Conservation (phyloP, 768 basidiomycete species). For the Coprinopsis strossmayeri region DNA sequence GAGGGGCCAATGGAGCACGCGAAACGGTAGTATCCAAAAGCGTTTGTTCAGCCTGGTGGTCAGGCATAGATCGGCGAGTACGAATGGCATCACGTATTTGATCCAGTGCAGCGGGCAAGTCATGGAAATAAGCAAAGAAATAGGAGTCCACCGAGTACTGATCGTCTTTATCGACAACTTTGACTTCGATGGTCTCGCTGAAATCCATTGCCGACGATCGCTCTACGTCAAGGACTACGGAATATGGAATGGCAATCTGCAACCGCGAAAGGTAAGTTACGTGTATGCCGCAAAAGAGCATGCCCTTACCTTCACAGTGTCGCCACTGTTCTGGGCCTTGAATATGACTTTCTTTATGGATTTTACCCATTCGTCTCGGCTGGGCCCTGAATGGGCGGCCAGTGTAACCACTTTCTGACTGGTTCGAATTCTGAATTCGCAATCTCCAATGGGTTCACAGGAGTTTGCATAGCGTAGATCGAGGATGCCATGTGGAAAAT, state of each 20-base stretch:
- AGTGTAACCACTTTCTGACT: conserved; percentile 71
- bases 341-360: conserved; percentile 91
- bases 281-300: background rate
- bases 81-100: conserved; percentile 78
- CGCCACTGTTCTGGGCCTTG: conserved; percentile 93
- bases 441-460: conserved; percentile 76
- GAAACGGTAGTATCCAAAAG: conserved; percentile 58
- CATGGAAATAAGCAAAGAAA: conserved; percentile 93
- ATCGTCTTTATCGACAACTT: conserved; percentile 80
- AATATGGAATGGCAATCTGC: conserved; percentile 93
- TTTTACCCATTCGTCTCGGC: conserved; percentile 94
- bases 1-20: conserved; percentile 29
- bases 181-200: conserved; percentile 93
- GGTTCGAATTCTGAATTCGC: conserved; percentile 76
- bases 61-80: conserved; percentile 36
- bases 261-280: conserved; percentile 1
- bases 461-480: conserved; percentile 90
- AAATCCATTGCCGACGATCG: conserved; percentile 88
- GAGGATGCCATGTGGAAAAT: conserved; percentile 95
- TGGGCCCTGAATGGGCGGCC: conserved; percentile 73
- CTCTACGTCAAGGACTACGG: conserved; percentile 83
- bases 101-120: conserved; percentile 69
- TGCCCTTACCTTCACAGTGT: conserved; percentile 76
- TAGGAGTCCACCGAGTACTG: conserved; percentile 79
- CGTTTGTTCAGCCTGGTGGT: conserved; percentile 25